Conservation (phyloP, 2,329 filamentous ascomycete species). For the Alternaria arborescens region DNA sequence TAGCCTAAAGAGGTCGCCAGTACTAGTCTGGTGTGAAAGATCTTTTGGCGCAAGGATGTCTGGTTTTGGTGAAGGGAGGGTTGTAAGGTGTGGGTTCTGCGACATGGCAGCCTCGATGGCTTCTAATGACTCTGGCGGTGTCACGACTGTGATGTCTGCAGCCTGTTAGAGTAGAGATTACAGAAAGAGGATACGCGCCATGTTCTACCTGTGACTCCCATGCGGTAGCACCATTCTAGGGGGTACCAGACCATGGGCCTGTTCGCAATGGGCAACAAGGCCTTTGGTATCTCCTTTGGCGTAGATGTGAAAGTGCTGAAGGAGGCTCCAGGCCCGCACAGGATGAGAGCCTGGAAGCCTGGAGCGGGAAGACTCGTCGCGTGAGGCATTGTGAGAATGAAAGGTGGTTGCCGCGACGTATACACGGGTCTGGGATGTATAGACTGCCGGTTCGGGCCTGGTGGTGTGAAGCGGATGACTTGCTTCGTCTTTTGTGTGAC, state of each 20-base stretch:
- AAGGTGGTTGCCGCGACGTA: too few relatives aligned
- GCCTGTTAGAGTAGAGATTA: conserved; percentile 2
- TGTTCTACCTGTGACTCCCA: conserved; percentile 72
- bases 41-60: conserved; percentile 78
- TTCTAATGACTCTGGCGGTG: conserved; percentile 64
- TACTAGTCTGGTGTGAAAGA: conserved; percentile 84
- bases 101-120: conserved; percentile 75
- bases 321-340: conserved; percentile 83
- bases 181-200: not conserved
- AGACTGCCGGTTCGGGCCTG: not conserved
- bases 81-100: conserved; percentile 79
- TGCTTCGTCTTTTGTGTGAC: not conserved
- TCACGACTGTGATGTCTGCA: conserved; percentile 65
- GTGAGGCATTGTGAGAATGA: conserved; percentile 71
- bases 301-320: conserved; percentile 84
- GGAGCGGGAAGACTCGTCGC: conserved; percentile 73
- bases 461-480: not conserved
- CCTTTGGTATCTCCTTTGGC: conserved; percentile 82
- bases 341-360: conserved; percentile 82
- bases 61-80: conserved; percentile 75
- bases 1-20: conserved; percentile 85
- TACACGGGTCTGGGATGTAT: not conserved
- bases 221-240: conserved; percentile 83
- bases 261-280: conserved; percentile 82
- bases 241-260: conserved; percentile 91